phyloP scores from a whole-genome alignment of 116 monocot genomes.

The Iris pallida region DNA sequence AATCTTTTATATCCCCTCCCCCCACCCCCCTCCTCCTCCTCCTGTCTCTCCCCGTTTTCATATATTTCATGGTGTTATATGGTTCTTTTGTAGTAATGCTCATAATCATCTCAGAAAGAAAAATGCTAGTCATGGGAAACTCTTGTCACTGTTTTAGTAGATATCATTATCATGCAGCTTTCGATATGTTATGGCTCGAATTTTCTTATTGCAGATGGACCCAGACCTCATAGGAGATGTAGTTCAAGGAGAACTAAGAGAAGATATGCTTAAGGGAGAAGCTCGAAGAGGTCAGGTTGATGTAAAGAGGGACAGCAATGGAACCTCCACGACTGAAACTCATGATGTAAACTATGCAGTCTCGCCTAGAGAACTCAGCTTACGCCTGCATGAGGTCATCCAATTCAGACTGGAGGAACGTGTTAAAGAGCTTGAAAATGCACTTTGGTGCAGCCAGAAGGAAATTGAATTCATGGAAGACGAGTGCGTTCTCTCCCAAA shows the following conservation, averaged over 20 bases:
- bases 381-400: conserved; percentile 37
- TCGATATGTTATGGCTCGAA: too few species aligned
- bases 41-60: too few species aligned
- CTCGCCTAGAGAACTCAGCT: conserved; percentile 36
- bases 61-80: too few species aligned
- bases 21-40: too few species aligned
- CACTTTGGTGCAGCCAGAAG: conserved; percentile 21
- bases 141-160: too few species aligned
- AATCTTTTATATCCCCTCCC: too few species aligned
- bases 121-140: too few species aligned
- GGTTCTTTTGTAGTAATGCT: too few species aligned
- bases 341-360: conserved; percentile 24
- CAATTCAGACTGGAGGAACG: conserved; percentile 32
- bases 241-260: conserved; percentile 31
- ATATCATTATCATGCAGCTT: too few species aligned
- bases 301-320: not conserved
- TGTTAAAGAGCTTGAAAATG: conserved; percentile 36
- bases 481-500: conserved; percentile 9
- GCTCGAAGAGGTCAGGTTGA: conserved; percentile 1
- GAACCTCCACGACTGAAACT: conserved; percentile 6
- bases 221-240: conserved; percentile 26
- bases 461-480: conserved; percentile 24
- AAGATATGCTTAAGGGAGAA: conserved; percentile 11
- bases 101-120: too few species aligned
- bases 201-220: conserved; percentile 27